Conservation (phyloP, 345 rosid genomes). For the Rhizophora apiculata region DNA sequence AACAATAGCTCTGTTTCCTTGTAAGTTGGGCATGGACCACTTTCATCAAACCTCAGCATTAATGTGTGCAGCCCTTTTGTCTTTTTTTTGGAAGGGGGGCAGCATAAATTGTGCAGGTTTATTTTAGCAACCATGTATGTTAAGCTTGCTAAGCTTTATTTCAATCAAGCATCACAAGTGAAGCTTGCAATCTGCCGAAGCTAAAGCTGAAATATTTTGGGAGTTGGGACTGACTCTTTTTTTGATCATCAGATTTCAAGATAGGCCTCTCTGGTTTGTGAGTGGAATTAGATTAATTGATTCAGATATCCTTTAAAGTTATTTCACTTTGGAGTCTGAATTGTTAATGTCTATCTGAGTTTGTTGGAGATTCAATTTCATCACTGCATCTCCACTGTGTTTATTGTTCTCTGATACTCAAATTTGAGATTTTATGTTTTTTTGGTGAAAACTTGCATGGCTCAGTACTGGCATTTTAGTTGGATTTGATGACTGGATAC, state of each 20-base stretch:
- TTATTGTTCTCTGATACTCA: not conserved
- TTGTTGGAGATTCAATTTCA: not conserved
- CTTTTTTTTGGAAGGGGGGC: too few species aligned
- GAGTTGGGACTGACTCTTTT: not conserved
- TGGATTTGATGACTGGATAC: slow-evolving; percentile 23
- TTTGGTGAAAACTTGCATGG: not conserved
- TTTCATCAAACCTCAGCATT: too few species aligned
- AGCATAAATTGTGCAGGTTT: too few species aligned
- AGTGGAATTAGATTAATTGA: not conserved
- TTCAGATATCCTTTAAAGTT: too few species aligned
- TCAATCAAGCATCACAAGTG: not conserved
- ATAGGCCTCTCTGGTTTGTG: not conserved
- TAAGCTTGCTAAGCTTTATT: too few species aligned
- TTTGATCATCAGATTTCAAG: not conserved
- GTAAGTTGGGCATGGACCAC: too few species aligned
- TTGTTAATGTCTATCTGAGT: not conserved
- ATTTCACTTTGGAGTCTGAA: not conserved
- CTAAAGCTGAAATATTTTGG: not conserved
- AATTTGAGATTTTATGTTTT: not conserved
- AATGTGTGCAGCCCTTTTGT: too few species aligned
- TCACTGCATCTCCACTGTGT: not conserved
- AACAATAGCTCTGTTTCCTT: too few species aligned
- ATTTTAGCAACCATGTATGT: too few species aligned
- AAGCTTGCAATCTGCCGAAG: not conserved
- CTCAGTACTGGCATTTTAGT: not conserved